These are phyloP conservation scores for Pseudozyma thailandica DNA, from an alignment of 1,284 basidiomycete species.

Conservation along the genomic window DNA sequence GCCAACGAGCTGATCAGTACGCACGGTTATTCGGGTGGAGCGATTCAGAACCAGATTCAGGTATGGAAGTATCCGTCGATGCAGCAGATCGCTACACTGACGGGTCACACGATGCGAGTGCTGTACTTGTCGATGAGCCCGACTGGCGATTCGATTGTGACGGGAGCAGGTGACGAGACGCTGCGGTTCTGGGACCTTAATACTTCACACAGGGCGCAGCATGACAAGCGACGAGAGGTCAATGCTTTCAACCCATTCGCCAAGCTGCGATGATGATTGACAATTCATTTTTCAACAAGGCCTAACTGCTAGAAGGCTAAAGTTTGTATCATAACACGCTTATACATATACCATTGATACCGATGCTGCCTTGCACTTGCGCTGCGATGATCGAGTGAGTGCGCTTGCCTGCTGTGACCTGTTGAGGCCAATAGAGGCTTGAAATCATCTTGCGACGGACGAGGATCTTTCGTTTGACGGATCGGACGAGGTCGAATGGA, in stretches of 20 bases:
- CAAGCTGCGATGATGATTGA: conserved; percentile 54
- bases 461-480: no score
- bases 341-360: conserved; percentile 1
- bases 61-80: conserved; percentile 93
- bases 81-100: conserved; percentile 81
- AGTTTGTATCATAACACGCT: background rate
- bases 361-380: background rate
- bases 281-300: background rate
- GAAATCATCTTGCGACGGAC: no score
- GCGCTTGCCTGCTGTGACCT: no score
- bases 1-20: conserved; percentile 97
- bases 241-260: conserved; percentile 61
- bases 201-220: conserved; percentile 47
- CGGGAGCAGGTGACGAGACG: conserved; percentile 97
- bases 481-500: no score
- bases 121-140: conserved; percentile 96
- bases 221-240: conserved; percentile 49
- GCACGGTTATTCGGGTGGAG: conserved; percentile 92
- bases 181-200: conserved; percentile 81
- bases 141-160: conserved; percentile 96
- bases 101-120: conserved; percentile 87
- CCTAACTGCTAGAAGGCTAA: background rate
- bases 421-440: no score
- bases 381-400: no score
- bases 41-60: conserved; percentile 96